Evolutionary conservation across 495 filamentous ascomycete species (phyloP).

Genomic region (Penicillium longicatenatum): DNA sequence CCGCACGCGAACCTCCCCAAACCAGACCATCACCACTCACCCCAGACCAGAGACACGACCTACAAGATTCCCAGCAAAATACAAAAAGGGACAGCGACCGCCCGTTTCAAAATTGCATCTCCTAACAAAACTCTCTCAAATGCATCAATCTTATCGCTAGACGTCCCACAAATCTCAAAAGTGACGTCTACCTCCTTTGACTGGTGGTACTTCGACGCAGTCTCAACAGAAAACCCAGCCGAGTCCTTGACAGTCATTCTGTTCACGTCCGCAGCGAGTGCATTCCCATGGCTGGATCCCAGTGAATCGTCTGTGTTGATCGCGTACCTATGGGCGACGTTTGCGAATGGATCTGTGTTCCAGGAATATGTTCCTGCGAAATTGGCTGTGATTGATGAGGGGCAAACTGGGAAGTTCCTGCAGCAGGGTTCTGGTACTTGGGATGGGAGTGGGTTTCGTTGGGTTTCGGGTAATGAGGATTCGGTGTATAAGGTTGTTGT

Average conservation of each 20-base stretch:
- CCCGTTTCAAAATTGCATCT: constrained; percentile 16
- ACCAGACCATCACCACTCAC: background rate
- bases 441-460: constrained; percentile 20
- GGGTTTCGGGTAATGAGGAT: constrained; percentile 13
- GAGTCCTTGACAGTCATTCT: constrained; percentile 32
- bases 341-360: constrained; percentile 27
- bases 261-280: constrained; percentile 23
- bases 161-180: constrained; percentile 28
- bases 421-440: constrained; percentile 16
- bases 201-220: constrained; percentile 47
- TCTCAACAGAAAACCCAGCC: constrained; percentile 20
- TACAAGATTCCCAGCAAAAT: constrained; percentile 19
- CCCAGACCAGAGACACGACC: background rate
- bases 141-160: constrained; percentile 18
- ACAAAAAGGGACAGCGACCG: constrained; percentile 14
- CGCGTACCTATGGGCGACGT: constrained; percentile 28
- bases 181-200: constrained; percentile 38
- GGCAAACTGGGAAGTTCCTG: background rate
- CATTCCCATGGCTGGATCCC: constrained; percentile 23
- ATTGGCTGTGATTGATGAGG: constrained; percentile 15
- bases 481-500: constrained; percentile 19
- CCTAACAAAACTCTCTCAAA: background rate
- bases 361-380: constrained; percentile 22
- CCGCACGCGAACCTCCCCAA: background rate
- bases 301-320: constrained; percentile 21